These are phyloP conservation scores for Phialophora tarda DNA, from an alignment of 2,329 filamentous ascomycete species.

Conservation along the genomic window DNA sequence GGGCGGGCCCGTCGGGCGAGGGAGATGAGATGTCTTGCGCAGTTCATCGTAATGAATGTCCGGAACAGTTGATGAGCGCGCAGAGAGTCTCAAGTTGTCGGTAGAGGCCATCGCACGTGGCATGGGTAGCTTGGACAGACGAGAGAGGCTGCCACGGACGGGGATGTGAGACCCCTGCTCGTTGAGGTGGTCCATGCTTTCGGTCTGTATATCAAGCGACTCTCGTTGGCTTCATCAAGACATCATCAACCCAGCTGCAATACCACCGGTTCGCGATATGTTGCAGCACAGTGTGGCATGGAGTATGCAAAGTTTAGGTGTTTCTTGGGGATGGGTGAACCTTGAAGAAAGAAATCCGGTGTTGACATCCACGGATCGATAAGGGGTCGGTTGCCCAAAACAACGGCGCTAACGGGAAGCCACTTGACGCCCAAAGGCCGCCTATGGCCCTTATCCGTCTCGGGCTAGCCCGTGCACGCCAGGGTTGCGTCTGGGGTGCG, in stretches of 20 bases:
- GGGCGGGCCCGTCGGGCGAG: conserved; percentile 20
- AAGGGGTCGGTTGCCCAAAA: conserved; percentile 15
- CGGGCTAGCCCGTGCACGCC: not conserved
- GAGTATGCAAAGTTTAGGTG: not conserved
- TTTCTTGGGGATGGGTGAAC: conserved; percentile 5
- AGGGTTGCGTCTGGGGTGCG: not conserved
- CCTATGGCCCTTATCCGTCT: not conserved
- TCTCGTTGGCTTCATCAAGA: not conserved
- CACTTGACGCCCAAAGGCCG: not conserved
- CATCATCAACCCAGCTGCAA: not conserved
- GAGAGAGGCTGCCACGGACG: conserved; percentile 33
- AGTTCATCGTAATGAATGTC: conserved; percentile 33
- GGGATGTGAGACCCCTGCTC: conserved; percentile 29
- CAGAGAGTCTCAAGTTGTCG: conserved; percentile 32
- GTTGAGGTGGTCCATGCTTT: conserved; percentile 34
- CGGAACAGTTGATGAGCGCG: conserved; percentile 20
- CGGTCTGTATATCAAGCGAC: not conserved
- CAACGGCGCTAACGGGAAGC: conserved; percentile 14
- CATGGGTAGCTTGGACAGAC: conserved; percentile 38
- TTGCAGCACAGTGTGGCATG: not conserved
- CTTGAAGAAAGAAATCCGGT: conserved; percentile 10
- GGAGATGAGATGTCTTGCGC: conserved; percentile 30
- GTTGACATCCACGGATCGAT: conserved; percentile 17
- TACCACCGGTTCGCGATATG: conserved; percentile 16
- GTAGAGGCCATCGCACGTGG: conserved; percentile 36